phyloP scores from a whole-genome alignment of 768 basidiomycete species.

The Mycena venus region DNA sequence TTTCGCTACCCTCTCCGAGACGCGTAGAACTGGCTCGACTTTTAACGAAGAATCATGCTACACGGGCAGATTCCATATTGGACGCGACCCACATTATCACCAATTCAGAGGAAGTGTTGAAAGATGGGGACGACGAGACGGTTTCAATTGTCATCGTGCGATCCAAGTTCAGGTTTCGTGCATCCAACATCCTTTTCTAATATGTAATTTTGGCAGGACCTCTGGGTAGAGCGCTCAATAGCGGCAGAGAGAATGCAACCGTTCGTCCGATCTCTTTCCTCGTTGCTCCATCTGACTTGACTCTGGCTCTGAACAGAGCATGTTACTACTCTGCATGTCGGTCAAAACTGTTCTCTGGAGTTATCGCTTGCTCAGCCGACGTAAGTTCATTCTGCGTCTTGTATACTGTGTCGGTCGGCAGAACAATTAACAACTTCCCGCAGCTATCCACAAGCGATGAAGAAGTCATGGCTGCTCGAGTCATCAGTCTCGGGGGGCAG shows the following conservation, averaged over 20 bases:
- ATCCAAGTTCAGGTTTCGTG: neutral
- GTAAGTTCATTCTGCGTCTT: conserved; percentile 57
- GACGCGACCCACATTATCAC: conserved; percentile 58
- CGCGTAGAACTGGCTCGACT: conserved; percentile 46
- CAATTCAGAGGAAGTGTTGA: conserved; percentile 52
- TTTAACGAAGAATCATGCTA: conserved; percentile 56
- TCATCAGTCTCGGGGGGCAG: conserved; percentile 85
- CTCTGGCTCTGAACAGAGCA: no score
- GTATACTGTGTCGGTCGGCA: neutral
- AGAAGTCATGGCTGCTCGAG: conserved; percentile 80
- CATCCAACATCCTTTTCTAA: neutral
- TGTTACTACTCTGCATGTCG: conserved; percentile 83
- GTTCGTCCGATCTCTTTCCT: neutral
- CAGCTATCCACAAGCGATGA: conserved; percentile 74
- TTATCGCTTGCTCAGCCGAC: conserved; percentile 81
- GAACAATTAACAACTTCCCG: neutral
- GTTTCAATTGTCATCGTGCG: conserved; percentile 19
- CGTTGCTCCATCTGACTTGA: neutral
- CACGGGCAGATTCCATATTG: conserved; percentile 30
- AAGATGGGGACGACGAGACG: conserved; percentile 40
- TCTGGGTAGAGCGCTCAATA: conserved; percentile 29
- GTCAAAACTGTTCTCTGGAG: conserved; percentile 83
- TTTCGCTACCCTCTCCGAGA: conserved; percentile 44
- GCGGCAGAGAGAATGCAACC: conserved; percentile 15
- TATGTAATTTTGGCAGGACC: neutral